A percentile compares a stretch with the other conserved stretches of the same genome.
These are phyloP conservation scores for Crotalaria pallida DNA, from an alignment of 306 rosid species.

Conservation along the genomic window DNA sequence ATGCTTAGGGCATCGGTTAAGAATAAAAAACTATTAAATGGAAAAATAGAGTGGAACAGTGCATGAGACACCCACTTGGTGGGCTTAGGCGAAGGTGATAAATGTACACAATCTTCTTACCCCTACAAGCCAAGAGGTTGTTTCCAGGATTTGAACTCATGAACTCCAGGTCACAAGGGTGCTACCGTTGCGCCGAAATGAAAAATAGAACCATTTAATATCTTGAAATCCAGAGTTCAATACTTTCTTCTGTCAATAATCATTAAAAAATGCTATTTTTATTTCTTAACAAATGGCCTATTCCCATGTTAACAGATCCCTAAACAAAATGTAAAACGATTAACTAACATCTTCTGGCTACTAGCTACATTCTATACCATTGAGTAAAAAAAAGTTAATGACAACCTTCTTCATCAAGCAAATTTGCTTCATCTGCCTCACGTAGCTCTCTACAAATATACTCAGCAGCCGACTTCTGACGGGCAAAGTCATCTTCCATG, in stretches of 20 bases:
- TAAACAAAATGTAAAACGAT: not conserved
- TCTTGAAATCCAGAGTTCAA: not conserved
- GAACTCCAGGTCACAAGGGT: too few species aligned
- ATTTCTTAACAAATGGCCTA: not conserved
- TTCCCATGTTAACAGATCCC: not conserved
- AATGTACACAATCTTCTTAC: too few species aligned
- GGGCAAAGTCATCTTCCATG: conserved; percentile 57
- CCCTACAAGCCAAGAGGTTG: too few species aligned
- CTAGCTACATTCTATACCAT: not conserved
- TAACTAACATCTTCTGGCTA: not conserved
- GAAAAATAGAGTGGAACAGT: too few species aligned
- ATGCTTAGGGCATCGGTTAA: not conserved
- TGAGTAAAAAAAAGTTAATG: not conserved
- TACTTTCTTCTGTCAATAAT: not conserved
- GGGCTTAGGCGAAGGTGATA: too few species aligned
- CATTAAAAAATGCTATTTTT: too few species aligned
- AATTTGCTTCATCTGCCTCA: conserved; percentile 85
- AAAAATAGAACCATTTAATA: too few species aligned
- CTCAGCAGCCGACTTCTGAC: conserved; percentile 58
- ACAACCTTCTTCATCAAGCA: conserved; percentile 83
- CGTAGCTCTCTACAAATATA: conserved; percentile 54
- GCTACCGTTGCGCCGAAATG: too few species aligned
- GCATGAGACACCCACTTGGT: too few species aligned
- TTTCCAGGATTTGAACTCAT: too few species aligned
- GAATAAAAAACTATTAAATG: not conserved